phyloP scores from a whole-genome alignment of 495 filamentous ascomycete genomes.

The Pseudoneurospora amorphoporcata region DNA sequence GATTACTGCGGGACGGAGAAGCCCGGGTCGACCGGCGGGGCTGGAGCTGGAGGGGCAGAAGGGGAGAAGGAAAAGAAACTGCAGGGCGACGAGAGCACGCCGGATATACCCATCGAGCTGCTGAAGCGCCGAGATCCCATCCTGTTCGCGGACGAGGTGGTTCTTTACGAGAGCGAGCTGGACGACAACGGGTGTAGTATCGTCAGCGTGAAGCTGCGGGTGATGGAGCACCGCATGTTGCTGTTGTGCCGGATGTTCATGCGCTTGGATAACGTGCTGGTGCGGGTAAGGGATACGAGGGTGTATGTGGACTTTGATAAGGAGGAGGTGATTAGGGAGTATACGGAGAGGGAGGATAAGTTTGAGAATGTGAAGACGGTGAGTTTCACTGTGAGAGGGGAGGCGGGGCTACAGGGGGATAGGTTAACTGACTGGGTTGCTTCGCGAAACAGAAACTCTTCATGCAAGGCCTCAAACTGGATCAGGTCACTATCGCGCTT shows the following conservation, averaged over 20 bases:
- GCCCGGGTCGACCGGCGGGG: neutral
- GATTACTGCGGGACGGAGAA: constrained; percentile 62
- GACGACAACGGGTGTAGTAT: constrained; percentile 94
- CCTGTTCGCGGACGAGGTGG: constrained; percentile 85
- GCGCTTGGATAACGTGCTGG: constrained; percentile 79
- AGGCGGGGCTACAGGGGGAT: neutral
- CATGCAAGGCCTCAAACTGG: constrained; percentile 45
- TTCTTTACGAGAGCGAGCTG: constrained; percentile 94
- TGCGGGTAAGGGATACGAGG: constrained; percentile 79
- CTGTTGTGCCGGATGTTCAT: constrained; percentile 85
- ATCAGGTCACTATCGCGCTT: constrained; percentile 67
- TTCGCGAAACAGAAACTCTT: constrained; percentile 48
- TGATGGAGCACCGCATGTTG: constrained; percentile 80
- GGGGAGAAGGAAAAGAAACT: neutral
- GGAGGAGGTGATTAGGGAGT: constrained; percentile 81
- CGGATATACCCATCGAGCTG: constrained; percentile 70
- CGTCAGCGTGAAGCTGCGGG: constrained; percentile 76
- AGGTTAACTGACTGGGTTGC: constrained; percentile 1
- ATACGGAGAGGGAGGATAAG: constrained; percentile 66
- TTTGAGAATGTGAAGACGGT: constrained; percentile 73
- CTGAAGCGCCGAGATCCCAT: constrained; percentile 79
- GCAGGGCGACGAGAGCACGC: neutral
- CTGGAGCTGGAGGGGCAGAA: neutral
- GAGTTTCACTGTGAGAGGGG: constrained; percentile 13
- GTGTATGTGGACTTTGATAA: constrained; percentile 82